A percentile compares a stretch with the other conserved stretches of the same genome.
These are phyloP conservation scores for Peniophora sp. DNA, from an alignment of 1,284 basidiomycete species.

Conservation along the genomic window DNA sequence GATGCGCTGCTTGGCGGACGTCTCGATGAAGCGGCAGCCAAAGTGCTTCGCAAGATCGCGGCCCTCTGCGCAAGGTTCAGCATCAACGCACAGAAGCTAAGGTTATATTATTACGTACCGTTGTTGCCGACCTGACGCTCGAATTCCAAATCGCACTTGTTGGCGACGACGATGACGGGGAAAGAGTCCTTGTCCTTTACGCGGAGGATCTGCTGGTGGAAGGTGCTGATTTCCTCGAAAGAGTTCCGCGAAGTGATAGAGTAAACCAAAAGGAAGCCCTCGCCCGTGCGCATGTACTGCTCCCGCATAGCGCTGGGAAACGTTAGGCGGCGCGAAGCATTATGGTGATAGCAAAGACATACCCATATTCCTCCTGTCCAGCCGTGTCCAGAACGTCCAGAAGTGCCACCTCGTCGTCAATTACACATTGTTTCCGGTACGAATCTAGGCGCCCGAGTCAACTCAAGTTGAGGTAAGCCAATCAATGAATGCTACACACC, in stretches of 20 bases:
- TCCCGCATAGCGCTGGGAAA: slow-evolving; percentile 84
- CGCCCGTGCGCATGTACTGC: slow-evolving; percentile 96
- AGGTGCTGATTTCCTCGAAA: slow-evolving; percentile 95
- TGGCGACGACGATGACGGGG: slow-evolving; percentile 96
- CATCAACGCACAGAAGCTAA: neutral
- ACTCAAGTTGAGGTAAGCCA: neutral
- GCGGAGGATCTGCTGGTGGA: slow-evolving; percentile 95
- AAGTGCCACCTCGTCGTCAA: slow-evolving; percentile 96
- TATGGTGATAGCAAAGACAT: slow-evolving; percentile 25
- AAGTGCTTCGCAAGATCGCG: slow-evolving; percentile 96
- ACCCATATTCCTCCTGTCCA: slow-evolving; percentile 99
- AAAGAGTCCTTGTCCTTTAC: slow-evolving; percentile 98
- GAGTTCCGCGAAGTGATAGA: slow-evolving; percentile 98
- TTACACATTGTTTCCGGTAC: slow-evolving; percentile 92
- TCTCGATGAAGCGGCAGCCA: slow-evolving; percentile 96
- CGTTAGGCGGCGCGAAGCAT: neutral
- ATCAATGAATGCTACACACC: slow-evolving; percentile 32
- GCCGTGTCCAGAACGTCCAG: slow-evolving; percentile 98
- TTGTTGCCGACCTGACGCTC: slow-evolving; percentile 97
- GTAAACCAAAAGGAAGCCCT: slow-evolving; percentile 98
- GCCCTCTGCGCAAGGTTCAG: slow-evolving; percentile 63
- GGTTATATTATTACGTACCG: slow-evolving; percentile 42
- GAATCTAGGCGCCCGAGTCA: slow-evolving; percentile 51
- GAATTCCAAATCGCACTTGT: slow-evolving; percentile 98
- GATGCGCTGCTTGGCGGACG: slow-evolving; percentile 96